Percentiles rank a stretch among this genome's conserved stretches.
These are phyloP conservation scores for Arthrobotrys iridis DNA, from an alignment of 2,329 filamentous ascomycete genomes.

Conservation along the genomic window DNA sequence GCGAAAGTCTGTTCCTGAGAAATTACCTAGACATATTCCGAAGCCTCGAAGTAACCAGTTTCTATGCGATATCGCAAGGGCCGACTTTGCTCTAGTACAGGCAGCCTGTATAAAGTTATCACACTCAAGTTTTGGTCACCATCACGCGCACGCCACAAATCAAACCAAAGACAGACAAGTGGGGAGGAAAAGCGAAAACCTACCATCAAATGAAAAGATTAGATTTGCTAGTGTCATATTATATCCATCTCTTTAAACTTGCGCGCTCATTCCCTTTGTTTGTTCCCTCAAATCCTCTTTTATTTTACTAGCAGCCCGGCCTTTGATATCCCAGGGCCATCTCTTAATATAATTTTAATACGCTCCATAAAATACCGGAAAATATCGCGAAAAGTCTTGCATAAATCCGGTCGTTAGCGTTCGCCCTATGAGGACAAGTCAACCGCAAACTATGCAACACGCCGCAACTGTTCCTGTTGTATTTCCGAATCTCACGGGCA, in stretches of 20 bases:
- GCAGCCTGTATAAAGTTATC: constrained; percentile 49
- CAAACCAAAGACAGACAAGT: constrained; percentile 14
- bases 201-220: constrained; percentile 43
- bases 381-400: too few relatives aligned
- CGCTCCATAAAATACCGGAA: constrained; percentile 12
- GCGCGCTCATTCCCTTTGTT: not conserved
- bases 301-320: not conserved
- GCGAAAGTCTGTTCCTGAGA: constrained; percentile 19
- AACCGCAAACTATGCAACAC: constrained; percentile 38
- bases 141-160: constrained; percentile 41
- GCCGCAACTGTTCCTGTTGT: constrained; percentile 34
- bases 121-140: constrained; percentile 20
- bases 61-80: constrained; percentile 33
- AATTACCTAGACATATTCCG: constrained; percentile 25
- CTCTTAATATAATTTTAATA: constrained; percentile 15
- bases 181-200: constrained; percentile 10
- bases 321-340: constrained; percentile 17
- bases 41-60: not conserved
- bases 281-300: constrained; percentile 12
- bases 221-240: constrained; percentile 24
- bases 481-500: constrained; percentile 60
- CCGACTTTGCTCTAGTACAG: not conserved
- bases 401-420: constrained; percentile 21
- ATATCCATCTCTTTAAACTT: constrained; percentile 39
- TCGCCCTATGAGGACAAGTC: not conserved